phyloP scores from a whole-genome alignment of 108 stramenopile genomes.

The Cyclostephanos tholiformis region DNA sequence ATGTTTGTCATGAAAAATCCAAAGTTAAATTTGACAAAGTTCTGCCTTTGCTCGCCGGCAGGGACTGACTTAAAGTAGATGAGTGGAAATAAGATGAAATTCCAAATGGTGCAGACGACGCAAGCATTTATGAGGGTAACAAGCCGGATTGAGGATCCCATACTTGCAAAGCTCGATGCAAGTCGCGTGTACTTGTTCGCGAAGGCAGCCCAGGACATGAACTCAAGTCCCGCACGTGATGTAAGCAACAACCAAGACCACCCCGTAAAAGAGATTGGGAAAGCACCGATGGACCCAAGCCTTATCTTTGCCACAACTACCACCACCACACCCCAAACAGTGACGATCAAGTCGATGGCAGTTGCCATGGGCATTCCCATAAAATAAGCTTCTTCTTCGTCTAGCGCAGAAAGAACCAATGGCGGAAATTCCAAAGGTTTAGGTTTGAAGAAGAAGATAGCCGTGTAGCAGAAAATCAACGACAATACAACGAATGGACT shows the following conservation, averaged over 20 bases:
- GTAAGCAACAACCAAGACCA: conserved; percentile 51
- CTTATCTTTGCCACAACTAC: conserved; percentile 27
- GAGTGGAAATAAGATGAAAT: conserved; percentile 72
- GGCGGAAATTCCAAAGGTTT: conserved; percentile 32
- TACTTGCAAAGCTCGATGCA: conserved; percentile 18
- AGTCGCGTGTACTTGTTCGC: not conserved
- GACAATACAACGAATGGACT: conserved; percentile 34
- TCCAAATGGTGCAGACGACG: conserved; percentile 73
- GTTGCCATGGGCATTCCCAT: conserved; percentile 40
- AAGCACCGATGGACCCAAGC: conserved; percentile 29
- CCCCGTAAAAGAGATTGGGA: conserved; percentile 50
- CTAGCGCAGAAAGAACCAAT: not conserved
- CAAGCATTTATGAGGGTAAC: conserved; percentile 46
- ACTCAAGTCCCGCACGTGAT: conserved; percentile 38
- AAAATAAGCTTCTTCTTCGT: conserved; percentile 14
- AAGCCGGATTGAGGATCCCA: conserved; percentile 41
- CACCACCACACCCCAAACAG: conserved; percentile 36
- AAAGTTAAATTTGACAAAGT: conserved; percentile 65
- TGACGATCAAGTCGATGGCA: conserved; percentile 24
- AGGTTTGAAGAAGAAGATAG: conserved; percentile 38
- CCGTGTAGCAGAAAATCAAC: conserved; percentile 33
- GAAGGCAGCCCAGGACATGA: conserved; percentile 28
- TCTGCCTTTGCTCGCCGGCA: conserved; percentile 42
- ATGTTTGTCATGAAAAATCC: conserved; percentile 70
- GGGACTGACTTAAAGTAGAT: conserved; percentile 61